These are phyloP conservation scores for Boletus subparvulus DNA, from an alignment of 768 basidiomycete genomes.

Conservation along the genomic window DNA sequence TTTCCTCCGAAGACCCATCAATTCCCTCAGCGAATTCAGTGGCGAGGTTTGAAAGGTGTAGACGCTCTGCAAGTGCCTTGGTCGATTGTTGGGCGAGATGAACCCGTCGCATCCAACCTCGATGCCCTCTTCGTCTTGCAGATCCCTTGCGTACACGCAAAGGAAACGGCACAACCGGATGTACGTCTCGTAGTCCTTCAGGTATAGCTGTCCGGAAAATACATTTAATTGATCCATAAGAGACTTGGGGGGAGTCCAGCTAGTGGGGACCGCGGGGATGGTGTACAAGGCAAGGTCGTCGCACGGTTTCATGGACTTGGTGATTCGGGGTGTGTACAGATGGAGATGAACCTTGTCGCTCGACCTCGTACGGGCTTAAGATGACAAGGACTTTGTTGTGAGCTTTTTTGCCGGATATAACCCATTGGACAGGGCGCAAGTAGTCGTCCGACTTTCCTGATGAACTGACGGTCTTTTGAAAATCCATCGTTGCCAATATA, in stretches of 20 bases:
- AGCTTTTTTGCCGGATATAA: no score
- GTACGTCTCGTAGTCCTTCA: conserved; percentile 29
- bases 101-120: no score
- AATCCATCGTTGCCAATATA: conserved; percentile 17
- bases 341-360: conserved; percentile 7
- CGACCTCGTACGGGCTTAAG: conserved; percentile 23
- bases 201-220: conserved; percentile 35
- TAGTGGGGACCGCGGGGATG: no score
- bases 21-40: no score
- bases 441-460: not conserved
- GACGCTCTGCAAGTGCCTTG: not conserved
- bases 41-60: no score
- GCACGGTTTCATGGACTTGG: no score
- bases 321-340: no score
- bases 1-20: no score
- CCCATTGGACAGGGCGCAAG: not conserved
- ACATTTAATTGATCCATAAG: conserved; percentile 26
- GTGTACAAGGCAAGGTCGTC: no score
- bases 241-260: no score
- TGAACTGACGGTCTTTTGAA: conserved; percentile 9
- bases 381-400: no score
- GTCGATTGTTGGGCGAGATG: conserved; percentile 1
- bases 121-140: not conserved
- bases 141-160: conserved; percentile 22
- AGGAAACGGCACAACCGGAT: conserved; percentile 28